Conservation (phyloP, 768 basidiomycete genomes). For the Melanogaster broomeanus region DNA sequence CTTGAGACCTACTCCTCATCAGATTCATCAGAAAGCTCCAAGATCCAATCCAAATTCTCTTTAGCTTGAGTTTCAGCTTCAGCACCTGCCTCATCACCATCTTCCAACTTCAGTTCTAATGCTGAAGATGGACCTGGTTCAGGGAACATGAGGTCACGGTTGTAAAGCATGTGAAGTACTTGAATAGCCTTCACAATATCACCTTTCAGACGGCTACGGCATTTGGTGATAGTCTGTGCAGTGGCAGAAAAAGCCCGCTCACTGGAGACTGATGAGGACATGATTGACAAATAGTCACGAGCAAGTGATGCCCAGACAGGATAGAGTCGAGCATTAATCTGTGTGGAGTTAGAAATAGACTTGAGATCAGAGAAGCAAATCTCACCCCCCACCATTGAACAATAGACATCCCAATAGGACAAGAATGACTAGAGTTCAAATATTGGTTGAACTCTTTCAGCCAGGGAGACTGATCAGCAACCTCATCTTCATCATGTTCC, state of each 20-base stretch:
- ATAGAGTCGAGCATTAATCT: constrained; percentile 25
- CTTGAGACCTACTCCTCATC: neutral
- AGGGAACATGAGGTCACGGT: constrained; percentile 19
- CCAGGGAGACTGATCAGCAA: constrained; percentile 15
- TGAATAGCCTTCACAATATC: constrained; percentile 39
- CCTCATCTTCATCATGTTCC: neutral
- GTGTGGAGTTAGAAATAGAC: no score
- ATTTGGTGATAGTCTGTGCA: constrained; percentile 40
- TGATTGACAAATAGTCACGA: constrained; percentile 38
- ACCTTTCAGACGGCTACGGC: constrained; percentile 33
- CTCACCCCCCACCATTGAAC: constrained; percentile 41
- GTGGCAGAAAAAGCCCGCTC: constrained; percentile 42
- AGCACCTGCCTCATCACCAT: neutral
- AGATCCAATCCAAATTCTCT: neutral
- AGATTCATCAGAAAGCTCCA: no score
- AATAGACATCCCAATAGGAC: no score
- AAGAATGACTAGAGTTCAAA: no score
- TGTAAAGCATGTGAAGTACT: constrained; percentile 27
- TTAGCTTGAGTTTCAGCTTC: neutral
- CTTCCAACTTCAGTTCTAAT: neutral
- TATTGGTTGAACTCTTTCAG: constrained; percentile 25
- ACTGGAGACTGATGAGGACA: constrained; percentile 39
- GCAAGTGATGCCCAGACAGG: constrained; percentile 39
- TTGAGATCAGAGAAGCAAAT: no score
- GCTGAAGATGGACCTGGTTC: neutral